Evolutionary conservation across 1,284 basidiomycete genomes (phyloP).

Genomic region (Irpex rosettiformis): DNA sequence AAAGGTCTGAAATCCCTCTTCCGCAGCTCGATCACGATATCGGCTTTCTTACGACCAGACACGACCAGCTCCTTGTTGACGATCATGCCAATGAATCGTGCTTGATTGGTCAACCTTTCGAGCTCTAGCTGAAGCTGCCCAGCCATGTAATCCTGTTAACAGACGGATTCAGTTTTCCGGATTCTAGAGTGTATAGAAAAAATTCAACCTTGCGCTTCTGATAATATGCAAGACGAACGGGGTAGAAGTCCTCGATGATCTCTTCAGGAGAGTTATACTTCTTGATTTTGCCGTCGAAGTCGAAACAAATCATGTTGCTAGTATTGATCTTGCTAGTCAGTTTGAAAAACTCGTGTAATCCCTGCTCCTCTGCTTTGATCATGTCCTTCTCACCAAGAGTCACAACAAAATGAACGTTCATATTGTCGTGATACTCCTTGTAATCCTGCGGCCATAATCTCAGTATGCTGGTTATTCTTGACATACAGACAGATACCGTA

Average conservation of each 20-base stretch:
- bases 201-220: slow-evolving; percentile 87
- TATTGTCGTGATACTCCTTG: slow-evolving; percentile 94
- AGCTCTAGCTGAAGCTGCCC: slow-evolving; percentile 81
- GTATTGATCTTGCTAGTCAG: slow-evolving; percentile 81
- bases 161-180: too few species aligned
- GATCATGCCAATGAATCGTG: slow-evolving; percentile 97
- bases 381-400: slow-evolving; percentile 81
- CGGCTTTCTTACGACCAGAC: slow-evolving; percentile 87
- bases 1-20: slow-evolving; percentile 86
- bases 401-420: slow-evolving; percentile 88
- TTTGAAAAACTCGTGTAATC: slow-evolving; percentile 91
- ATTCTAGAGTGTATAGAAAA: too few species aligned
- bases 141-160: slow-evolving; percentile 77
- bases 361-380: slow-evolving; percentile 86
- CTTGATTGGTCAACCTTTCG: slow-evolving; percentile 92
- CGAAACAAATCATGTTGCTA: slow-evolving; percentile 98
- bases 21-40: slow-evolving; percentile 85
- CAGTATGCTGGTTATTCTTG: neutral
- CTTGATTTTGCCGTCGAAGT: slow-evolving; percentile 94
- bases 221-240: slow-evolving; percentile 86
- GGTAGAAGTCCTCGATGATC: slow-evolving; percentile 94
- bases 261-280: slow-evolving; percentile 91
- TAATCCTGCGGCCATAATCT: slow-evolving; percentile 63
- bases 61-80: slow-evolving; percentile 87
- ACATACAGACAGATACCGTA: slow-evolving; percentile 22